Base-by-base conservation (phyloP, 768 basidiomycete species). In the Termitomyces titanicus region DNA sequence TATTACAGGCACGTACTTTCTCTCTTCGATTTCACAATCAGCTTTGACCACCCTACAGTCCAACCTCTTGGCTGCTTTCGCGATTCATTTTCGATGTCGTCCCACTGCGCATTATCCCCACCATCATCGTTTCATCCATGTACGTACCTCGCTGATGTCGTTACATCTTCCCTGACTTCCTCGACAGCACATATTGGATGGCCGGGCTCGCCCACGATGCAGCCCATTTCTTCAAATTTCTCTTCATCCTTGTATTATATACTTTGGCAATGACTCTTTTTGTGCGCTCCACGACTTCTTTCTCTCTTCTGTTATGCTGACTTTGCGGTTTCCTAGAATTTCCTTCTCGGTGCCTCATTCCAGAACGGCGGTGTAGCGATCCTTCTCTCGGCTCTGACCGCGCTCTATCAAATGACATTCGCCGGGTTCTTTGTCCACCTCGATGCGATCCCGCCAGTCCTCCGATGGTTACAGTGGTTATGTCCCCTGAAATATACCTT, bases 351-450 rank as follows among this genome's bases (percentile, higher is more conserved):
- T 5, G 84, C 86, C 4, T 61, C 89, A 17, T 90, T 97, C 79
- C 74, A 78, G 50, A 92, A 96, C 59, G 89, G 89, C 27, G 94
- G 95, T 18, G 83, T 96, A 40, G 94, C 95, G 1, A 94, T 97
- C 66, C 81, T 98, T 3, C 68, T 96, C 35, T 92, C 91, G 0
- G 90, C 89, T 9, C 77, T 91, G 20, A 74, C 82, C 0, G 86
- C 84, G 3, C 73, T 91, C 11, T 89, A 87, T 68, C 88, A 92
- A 65, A 90, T 91, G 89, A 92, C 90, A 0, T 92, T 79, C 60
- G 92, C 92, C 1, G 92, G 92, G 13, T 98, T 96, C 77, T 97
- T 97, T 67, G 92, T 96, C 50, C 91, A 96, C 67, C 78, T 96
- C 54, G 70, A 74, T 57, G 76, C 80, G 56, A 96, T 98, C 55